Percentiles rank a stretch among this genome's conserved stretches.
Conservation (phyloP, 805 yeast genomes). For the Dipodascopsis uninucleata region DNA sequence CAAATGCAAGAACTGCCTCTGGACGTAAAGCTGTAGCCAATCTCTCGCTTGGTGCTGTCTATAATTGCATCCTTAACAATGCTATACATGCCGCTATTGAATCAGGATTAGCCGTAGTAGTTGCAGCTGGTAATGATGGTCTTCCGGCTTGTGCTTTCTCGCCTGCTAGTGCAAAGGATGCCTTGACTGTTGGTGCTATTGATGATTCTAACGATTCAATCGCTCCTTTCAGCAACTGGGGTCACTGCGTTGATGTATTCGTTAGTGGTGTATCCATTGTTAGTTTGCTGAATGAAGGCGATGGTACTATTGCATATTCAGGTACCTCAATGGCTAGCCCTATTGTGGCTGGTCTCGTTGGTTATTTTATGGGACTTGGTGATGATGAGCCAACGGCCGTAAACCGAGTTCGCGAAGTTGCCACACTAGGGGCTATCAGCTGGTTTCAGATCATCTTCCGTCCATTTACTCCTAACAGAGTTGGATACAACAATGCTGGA, state of each 20-base stretch:
- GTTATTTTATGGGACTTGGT: conserved; percentile 59
- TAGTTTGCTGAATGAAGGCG: conserved; percentile 44
- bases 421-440: conserved; percentile 25
- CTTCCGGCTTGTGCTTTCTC: conserved; percentile 77
- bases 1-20: conserved; percentile 31
- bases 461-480: conserved; percentile 28
- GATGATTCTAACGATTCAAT: conserved; percentile 67
- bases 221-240: conserved; percentile 87
- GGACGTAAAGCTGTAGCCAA: conserved; percentile 61
- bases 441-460: conserved; percentile 28
- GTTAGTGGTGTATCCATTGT: conserved; percentile 84
- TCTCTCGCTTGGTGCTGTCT: conserved; percentile 73
- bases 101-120: conserved; percentile 53
- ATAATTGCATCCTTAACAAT: conserved; percentile 60
- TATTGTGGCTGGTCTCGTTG: conserved; percentile 85
- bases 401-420: conserved; percentile 21
- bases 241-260: conserved; percentile 81
- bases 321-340: conserved; percentile 99
- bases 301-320: conserved; percentile 35
- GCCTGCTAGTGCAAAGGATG: conserved; percentile 73
- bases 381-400: conserved; percentile 31
- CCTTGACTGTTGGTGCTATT: conserved; percentile 83
- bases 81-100: conserved; percentile 74
- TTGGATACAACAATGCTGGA: conserved; percentile 25
- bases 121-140: conserved; percentile 83